Conservation (phyloP, 2,329 filamentous ascomycete genomes). For the Xylaria sp. region DNA sequence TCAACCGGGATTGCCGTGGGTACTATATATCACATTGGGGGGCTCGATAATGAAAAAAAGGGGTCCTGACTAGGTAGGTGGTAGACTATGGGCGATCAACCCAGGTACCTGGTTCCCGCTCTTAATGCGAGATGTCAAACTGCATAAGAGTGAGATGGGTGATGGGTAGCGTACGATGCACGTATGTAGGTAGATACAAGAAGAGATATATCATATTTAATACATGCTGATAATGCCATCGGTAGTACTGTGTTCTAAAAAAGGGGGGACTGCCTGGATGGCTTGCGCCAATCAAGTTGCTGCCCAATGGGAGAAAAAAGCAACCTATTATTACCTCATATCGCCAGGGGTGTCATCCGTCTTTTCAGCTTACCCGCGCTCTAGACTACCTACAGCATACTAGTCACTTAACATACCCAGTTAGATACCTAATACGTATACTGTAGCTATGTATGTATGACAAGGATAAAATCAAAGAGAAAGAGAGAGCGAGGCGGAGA, state of each 20-base stretch:
- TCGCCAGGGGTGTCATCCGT: conserved; percentile 22
- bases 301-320: conserved; percentile 36
- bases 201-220: conserved; percentile 3
- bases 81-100: conserved; percentile 10
- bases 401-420: too few relatives aligned
- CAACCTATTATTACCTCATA: conserved; percentile 18
- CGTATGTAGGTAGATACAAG: background rate
- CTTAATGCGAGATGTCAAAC: background rate
- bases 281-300: conserved; percentile 33
- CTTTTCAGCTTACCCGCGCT: conserved; percentile 19
- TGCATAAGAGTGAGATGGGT: conserved; percentile 1
- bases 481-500: background rate
- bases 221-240: conserved; percentile 20
- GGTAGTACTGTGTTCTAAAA: conserved; percentile 17
- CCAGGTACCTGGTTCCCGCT: conserved; percentile 1
- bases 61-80: background rate
- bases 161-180: background rate
- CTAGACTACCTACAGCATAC: too few relatives aligned
- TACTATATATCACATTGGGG: conserved; percentile 11
- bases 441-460: background rate
- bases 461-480: conserved; percentile 8
- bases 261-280: background rate
- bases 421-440: too few relatives aligned
- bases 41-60: background rate
- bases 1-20: conserved; percentile 32